Evolutionary conservation across 805 yeast genomes (phyloP), one percentile per base, ranked within the genome.

Genomic region (Spencermartinsiella europaea): DNA sequence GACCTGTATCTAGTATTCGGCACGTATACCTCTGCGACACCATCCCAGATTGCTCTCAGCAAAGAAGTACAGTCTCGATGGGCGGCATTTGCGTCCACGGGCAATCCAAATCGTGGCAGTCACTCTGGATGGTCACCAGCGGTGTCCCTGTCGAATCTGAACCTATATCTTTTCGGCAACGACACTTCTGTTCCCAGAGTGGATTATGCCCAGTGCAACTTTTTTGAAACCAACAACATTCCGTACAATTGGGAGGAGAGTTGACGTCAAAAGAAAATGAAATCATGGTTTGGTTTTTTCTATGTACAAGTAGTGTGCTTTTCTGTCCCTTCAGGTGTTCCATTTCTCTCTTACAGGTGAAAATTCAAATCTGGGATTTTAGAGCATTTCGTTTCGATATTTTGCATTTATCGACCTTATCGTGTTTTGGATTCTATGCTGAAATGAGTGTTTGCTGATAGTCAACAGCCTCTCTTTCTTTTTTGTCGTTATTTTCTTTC

Each of bases 1-100:
- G 66, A 62, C 37, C 46, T 62, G 22, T 51, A 56, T 28, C 55
- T 56, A 1, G 44, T 58, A 2, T 62, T 62, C 43, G 65, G 65
- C 12, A 59, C 63, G 8, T 57, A 46, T 38, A 16, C 49, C 4
- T 27, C 51, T 12, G 59, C 43, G 1, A 27, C 54, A 5, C 7
- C 46, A 2, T 45, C 50, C 16, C 62, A 55, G 45, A 44, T n/a
- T 2, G 40, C 43, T 12, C 42, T 62, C 17, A 43, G 53, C 21
- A 22, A 17, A 8, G 59, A 60, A 31, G 46, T 62, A 3, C 62
- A 58, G 45, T 42, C 45, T 14, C 50, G 65, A 20, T 62, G 66
- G 66, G 52, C 48, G 14, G 19, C 46, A 7, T 62, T 59, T 47
- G 57, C 60, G 22, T 40, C 38, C 34, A 40, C 40, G 8, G 62